Evolutionary conservation across 768 basidiomycete species (phyloP).

Genomic region (Tephrocybe sp.): DNA sequence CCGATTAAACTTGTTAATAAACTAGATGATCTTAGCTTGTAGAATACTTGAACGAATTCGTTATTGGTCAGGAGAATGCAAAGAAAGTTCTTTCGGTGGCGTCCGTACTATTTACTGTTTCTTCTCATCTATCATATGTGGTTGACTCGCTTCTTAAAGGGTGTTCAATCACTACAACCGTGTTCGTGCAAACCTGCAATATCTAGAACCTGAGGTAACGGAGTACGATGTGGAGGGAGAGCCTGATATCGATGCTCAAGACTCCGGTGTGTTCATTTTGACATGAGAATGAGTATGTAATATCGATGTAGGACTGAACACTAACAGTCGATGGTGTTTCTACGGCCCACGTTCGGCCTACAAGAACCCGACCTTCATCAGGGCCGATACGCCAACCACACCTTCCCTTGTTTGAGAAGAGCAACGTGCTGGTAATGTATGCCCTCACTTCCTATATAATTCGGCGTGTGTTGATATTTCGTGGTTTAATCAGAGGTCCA

Average conservation of each 20-base stretch:
- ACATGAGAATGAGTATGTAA: not conserved
- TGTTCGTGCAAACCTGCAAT: conserved; percentile 65
- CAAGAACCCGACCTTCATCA: conserved; percentile 37
- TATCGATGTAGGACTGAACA: not conserved
- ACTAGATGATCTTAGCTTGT: conserved; percentile 53
- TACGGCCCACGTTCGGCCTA: conserved; percentile 61
- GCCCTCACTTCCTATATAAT: conserved; percentile 16
- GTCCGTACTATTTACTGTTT: conserved; percentile 47
- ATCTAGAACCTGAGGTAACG: conserved; percentile 36
- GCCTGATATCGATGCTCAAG: conserved; percentile 6
- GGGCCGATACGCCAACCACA: conserved; percentile 39
- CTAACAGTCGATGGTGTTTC: conserved; percentile 31
- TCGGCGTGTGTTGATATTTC: not conserved
- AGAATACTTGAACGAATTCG: conserved; percentile 83
- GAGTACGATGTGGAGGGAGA: conserved; percentile 9
- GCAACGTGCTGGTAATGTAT: conserved; percentile 91
- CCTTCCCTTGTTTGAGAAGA: conserved; percentile 82
- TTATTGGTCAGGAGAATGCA: conserved; percentile 88
- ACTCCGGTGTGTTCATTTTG: conserved; percentile 15
- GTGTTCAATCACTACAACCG: conserved; percentile 96
- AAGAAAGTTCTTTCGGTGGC: conserved; percentile 95
- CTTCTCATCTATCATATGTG: not conserved
- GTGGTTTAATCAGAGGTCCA: conserved; percentile 55
- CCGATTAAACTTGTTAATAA: not conserved
- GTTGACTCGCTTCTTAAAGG: conserved; percentile 34